Evolutionary conservation across 176 grass and related monocot genomes (phyloP).

Genomic region (Hyparrhenia diplandra): DNA sequence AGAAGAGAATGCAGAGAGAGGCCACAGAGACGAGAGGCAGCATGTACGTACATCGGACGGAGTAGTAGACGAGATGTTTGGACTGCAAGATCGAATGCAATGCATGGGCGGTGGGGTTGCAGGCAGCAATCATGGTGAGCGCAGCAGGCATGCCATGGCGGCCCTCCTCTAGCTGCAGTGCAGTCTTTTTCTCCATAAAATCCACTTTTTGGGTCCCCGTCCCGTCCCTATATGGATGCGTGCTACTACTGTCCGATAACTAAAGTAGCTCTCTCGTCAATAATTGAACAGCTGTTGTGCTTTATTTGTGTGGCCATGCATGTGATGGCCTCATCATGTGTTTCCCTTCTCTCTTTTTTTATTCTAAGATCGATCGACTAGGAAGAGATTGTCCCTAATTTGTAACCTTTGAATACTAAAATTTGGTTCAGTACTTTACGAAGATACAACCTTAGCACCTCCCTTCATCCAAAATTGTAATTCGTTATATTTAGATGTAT

Average conservation of each 20-base stretch:
- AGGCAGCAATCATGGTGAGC: slow-evolving; percentile 30
- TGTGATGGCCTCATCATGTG: slow-evolving; percentile 8
- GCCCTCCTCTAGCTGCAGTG: neutral
- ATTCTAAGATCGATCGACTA: too few species aligned
- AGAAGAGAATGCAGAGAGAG: neutral
- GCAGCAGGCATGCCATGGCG: neutral
- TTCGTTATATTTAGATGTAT: too few species aligned
- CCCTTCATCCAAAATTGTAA: too few species aligned
- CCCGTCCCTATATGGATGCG: neutral
- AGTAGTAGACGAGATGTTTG: too few species aligned
- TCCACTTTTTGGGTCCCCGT: slow-evolving; percentile 14
- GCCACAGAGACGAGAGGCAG: neutral
- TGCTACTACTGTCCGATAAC: too few species aligned
- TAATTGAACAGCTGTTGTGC: slow-evolving; percentile 1
- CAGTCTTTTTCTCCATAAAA: slow-evolving; percentile 36
- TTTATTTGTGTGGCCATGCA: neutral
- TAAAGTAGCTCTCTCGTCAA: neutral
- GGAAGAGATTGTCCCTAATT: too few species aligned
- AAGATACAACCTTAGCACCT: too few species aligned
- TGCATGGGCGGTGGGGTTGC: too few species aligned
- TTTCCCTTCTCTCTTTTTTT: too few species aligned
- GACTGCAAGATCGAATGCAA: too few species aligned
- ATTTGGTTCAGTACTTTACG: too few species aligned
- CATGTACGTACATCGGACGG: neutral
- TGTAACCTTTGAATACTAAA: too few species aligned